Percentiles rank a stretch among this genome's conserved stretches.
Evolutionary conservation across 2,329 filamentous ascomycete genomes (phyloP).

Genomic region (Penicillium corylophilum): DNA sequence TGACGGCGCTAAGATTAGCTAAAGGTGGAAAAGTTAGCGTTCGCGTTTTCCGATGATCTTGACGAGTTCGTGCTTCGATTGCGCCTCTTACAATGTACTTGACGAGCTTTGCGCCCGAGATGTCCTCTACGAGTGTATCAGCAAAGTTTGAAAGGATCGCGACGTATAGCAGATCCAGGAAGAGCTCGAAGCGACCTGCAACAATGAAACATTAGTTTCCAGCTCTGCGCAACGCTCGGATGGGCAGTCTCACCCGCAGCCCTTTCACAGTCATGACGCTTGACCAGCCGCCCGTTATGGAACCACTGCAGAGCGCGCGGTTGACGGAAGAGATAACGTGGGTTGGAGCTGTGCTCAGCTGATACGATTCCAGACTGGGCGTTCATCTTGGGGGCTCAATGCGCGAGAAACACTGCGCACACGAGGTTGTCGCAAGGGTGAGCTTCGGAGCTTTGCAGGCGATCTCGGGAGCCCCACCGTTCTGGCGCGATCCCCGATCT

Average conservation of each 20-base stretch:
- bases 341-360: conserved; percentile 13
- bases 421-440: background rate
- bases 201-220: background rate
- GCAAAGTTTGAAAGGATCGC: conserved; percentile 54
- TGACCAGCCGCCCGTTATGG: conserved; percentile 43
- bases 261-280: conserved; percentile 46
- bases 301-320: conserved; percentile 48
- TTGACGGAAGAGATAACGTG: conserved; percentile 32
- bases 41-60: background rate
- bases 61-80: background rate
- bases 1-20: conserved; percentile 49
- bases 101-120: conserved; percentile 45
- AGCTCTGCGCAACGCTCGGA: background rate
- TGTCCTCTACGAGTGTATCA: conserved; percentile 49
- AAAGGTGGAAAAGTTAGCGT: background rate
- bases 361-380: conserved; percentile 4
- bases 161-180: conserved; percentile 52
- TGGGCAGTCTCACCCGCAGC: conserved; percentile 32
- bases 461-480: too few species aligned
- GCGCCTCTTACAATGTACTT: conserved; percentile 43
- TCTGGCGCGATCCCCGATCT: too few species aligned
- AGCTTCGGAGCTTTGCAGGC: too few species aligned
- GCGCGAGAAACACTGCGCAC: background rate
- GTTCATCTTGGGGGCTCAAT: background rate
- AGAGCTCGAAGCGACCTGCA: conserved; percentile 49